A percentile compares a stretch with the other conserved stretches of the same genome.
Evolutionary conservation across 495 filamentous ascomycete species (phyloP).

Genomic region (Daldinia caldariorum): DNA sequence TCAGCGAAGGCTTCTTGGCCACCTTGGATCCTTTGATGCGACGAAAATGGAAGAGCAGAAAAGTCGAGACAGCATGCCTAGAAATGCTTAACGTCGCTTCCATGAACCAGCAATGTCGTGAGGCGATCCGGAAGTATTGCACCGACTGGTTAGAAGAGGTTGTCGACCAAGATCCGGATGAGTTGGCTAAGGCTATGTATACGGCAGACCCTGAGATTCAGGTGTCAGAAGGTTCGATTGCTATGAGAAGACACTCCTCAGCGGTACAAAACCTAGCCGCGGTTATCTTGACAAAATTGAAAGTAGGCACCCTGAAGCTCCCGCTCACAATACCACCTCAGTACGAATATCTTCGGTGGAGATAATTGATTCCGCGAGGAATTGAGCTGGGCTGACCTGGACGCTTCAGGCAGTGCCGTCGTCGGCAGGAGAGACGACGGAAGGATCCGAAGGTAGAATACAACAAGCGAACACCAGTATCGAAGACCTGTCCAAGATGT

Average conservation of each 20-base stretch:
- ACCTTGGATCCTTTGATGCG: slow-evolving; percentile 75
- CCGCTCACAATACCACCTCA: slow-evolving; percentile 18
- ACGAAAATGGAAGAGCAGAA: slow-evolving; percentile 75
- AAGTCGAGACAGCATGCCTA: slow-evolving; percentile 81
- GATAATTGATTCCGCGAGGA: slow-evolving; percentile 28
- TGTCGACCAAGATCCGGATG: slow-evolving; percentile 71
- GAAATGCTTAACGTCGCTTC: slow-evolving; percentile 92
- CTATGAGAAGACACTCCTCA: slow-evolving; percentile 60
- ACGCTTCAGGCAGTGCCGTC: slow-evolving; percentile 61
- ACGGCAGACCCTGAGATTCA: slow-evolving; percentile 50
- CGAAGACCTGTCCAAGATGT: slow-evolving; percentile 77
- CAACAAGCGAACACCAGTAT: slow-evolving; percentile 65
- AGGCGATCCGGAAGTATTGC: slow-evolving; percentile 82
- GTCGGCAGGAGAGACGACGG: slow-evolving; percentile 51
- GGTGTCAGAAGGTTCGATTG: slow-evolving; percentile 54
- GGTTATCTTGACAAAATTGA: slow-evolving; percentile 83
- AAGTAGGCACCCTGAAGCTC: slow-evolving; percentile 58
- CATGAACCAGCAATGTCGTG: slow-evolving; percentile 79
- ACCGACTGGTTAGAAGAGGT: slow-evolving; percentile 83
- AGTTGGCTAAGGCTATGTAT: slow-evolving; percentile 62
- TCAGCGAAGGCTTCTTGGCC: slow-evolving; percentile 82
- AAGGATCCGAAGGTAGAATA: slow-evolving; percentile 54
- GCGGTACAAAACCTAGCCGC: slow-evolving; percentile 73
- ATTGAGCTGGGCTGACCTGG: slow-evolving; percentile 56
- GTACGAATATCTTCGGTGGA: slow-evolving; percentile 40